Evolutionary conservation across 495 filamentous ascomycete species (phyloP).

Genomic region (Lineolata rhizophorae): DNA sequence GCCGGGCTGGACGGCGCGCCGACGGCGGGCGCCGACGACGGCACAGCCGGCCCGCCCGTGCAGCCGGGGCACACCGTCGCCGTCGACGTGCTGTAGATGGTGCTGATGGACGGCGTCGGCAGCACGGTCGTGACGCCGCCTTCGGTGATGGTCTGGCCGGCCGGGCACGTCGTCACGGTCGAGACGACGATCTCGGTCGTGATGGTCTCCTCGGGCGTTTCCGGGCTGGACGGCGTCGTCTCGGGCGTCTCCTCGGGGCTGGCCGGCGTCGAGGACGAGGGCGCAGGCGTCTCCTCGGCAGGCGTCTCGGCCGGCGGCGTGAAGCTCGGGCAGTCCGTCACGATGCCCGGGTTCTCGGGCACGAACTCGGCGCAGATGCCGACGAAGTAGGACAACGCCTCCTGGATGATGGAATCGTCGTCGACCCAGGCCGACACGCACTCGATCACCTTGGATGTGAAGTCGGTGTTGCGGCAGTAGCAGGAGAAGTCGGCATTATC

Average conservation of each 20-base stretch:
- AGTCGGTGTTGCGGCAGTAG: constrained; percentile 63
- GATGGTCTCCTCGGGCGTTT: not conserved
- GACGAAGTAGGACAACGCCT: constrained; percentile 64
- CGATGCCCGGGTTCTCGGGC: constrained; percentile 59
- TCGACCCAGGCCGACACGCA: constrained; percentile 63
- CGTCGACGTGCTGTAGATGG: constrained; percentile 3
- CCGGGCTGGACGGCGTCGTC: constrained; percentile 1
- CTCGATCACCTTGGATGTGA: constrained; percentile 59
- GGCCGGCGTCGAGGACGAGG: constrained; percentile 5
- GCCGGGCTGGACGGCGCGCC: constrained; percentile 4
- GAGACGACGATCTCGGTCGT: constrained; percentile 4
- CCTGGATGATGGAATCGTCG: constrained; percentile 38
- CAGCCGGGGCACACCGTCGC: constrained; percentile 5
- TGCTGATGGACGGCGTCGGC: constrained; percentile 1
- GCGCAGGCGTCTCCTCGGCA: not conserved
- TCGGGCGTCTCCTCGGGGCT: constrained; percentile 1
- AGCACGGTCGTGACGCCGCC: not conserved
- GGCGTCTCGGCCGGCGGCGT: constrained; percentile 17
- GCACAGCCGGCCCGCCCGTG: not conserved
- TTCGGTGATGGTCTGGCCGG: constrained; percentile 5
- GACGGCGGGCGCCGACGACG: not conserved
- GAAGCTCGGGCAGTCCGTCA: constrained; percentile 43
- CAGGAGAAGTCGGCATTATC: constrained; percentile 68
- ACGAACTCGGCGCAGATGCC: constrained; percentile 72
- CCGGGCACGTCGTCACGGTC: constrained; percentile 10